Evolutionary conservation across 805 yeast species (phyloP).

Genomic region (Myxozyma mucilagina): DNA sequence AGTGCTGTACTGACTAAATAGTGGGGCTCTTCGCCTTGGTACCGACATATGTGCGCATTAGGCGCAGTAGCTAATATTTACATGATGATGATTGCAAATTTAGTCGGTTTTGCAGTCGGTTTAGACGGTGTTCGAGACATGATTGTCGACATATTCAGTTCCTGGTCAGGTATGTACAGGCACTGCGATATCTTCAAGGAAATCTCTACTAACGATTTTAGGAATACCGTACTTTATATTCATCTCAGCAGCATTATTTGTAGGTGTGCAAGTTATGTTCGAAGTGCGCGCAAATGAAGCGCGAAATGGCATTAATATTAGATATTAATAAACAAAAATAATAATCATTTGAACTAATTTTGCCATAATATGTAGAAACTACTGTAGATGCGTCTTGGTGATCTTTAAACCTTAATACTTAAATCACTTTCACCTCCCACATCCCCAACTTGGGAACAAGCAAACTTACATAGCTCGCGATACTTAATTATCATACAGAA

Average conservation of each 20-base stretch:
- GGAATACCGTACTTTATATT: conserved; percentile 49
- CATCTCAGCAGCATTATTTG: conserved; percentile 68
- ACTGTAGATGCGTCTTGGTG: too few relatives aligned
- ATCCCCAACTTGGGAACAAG: too few relatives aligned
- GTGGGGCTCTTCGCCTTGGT: conserved; percentile 60
- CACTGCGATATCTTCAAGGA: not conserved
- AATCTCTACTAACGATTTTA: not conserved
- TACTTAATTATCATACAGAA: not conserved
- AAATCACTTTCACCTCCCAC: too few relatives aligned
- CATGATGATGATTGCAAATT: conserved; percentile 97
- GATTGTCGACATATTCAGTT: conserved; percentile 67
- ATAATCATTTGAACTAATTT: not conserved
- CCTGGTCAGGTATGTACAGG: conserved; percentile 54
- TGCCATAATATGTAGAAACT: too few relatives aligned
- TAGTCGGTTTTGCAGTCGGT: conserved; percentile 93
- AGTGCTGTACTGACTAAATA: conserved; percentile 31
- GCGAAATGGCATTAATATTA: conserved; percentile 76
- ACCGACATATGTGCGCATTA: conserved; percentile 73
- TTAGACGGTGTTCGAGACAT: conserved; percentile 74
- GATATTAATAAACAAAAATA: conserved; percentile 52
- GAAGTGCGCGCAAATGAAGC: conserved; percentile 85
- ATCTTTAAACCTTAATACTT: too few relatives aligned
- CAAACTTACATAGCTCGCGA: too few relatives aligned
- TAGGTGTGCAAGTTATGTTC: conserved; percentile 91
- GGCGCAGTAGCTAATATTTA: conserved; percentile 91